Percentiles rank a stretch among this genome's conserved stretches.
Evolutionary conservation across 2,329 filamentous ascomycete species (phyloP).

Genomic region (Teratosphaeria pseudoeucalypti): DNA sequence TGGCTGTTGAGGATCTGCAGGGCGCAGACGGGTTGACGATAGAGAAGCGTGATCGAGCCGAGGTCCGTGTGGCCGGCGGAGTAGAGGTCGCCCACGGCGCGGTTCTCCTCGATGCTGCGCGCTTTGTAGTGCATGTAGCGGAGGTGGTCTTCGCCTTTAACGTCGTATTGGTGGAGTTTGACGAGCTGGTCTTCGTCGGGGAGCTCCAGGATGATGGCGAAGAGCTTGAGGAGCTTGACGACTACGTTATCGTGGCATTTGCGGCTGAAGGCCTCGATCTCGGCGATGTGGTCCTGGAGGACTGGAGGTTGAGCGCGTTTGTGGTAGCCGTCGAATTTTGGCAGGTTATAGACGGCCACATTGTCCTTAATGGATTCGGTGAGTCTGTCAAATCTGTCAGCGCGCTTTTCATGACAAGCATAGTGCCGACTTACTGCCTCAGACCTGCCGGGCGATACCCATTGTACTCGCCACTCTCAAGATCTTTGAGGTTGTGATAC

Average conservation of each 20-base stretch:
- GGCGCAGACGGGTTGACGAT: constrained; percentile 33
- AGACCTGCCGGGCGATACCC: constrained; percentile 16
- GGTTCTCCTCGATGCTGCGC: constrained; percentile 20
- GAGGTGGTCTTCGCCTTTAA: constrained; percentile 34
- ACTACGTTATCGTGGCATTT: constrained; percentile 46
- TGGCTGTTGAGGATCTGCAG: constrained; percentile 28
- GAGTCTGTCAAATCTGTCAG: not conserved
- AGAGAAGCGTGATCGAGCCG: constrained; percentile 31
- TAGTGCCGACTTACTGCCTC: not conserved
- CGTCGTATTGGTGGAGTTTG: constrained; percentile 43
- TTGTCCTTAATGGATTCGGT: constrained; percentile 16
- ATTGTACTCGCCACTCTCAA: constrained; percentile 23
- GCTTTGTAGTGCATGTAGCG: constrained; percentile 21
- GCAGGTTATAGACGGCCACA: constrained; percentile 15
- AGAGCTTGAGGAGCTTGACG: constrained; percentile 47
- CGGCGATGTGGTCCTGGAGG: constrained; percentile 39
- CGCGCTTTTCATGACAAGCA: constrained; percentile 37
- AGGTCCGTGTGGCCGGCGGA: constrained; percentile 28
- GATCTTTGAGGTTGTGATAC: constrained; percentile 30
- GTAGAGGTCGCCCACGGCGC: constrained; percentile 19
- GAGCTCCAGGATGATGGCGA: constrained; percentile 51
- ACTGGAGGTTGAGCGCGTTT: constrained; percentile 17
- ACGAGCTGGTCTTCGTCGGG: constrained; percentile 46
- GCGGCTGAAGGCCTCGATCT: constrained; percentile 47
- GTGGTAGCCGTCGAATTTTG: constrained; percentile 35